Base-by-base conservation (phyloP, 2,329 filamentous ascomycete genomes). In the Penicillium oxalicum region DNA sequence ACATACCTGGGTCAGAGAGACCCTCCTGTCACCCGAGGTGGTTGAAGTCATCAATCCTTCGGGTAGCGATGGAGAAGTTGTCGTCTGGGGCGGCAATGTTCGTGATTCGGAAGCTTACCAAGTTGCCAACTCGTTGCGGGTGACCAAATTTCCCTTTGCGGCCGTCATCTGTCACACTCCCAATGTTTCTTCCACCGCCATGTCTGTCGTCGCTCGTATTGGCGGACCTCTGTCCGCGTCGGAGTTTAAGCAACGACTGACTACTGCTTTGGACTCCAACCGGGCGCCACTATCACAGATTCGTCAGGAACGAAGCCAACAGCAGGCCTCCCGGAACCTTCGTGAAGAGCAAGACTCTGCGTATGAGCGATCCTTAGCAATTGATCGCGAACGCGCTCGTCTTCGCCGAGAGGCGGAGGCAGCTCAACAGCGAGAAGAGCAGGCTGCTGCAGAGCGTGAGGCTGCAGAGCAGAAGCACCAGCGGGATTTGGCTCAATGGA, bases 41-140 rank as follows among this genome's bases (percentile, higher is more conserved):
- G 76, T 84, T 9, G 73, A 77, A 5, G 95, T 89, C 61, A 69
- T 97, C 58, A 84, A 82, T 55, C 80, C 91, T 51, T 81, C 87
- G 0, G 70, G 77, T 28, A 90, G 89, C 0, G 70, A 77, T 32
- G 90, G 90, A 68, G 87, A 91, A 63, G 80, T 96, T 28, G 75
- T 97, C 33, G 70, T 98, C 2, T 98, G 93, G 93, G 89, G 86
- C 36, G 93, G 93, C 40, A 95, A 90, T 58, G 86, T 97, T 0
- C 82, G 90, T 54, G 93, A 98, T 66, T 86, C 89, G 3, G 93
- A 98, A 71, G 88, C 91, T 4, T 97, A 94, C 68, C 90, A 96
- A 66, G 89, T 96, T 36, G 83, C 90, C n/a, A 79, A 81, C 9
- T 89, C 91, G 40, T 82, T 97, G 54, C 84, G 84, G 58, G 93